phyloP scores from a whole-genome alignment of 257 asterid genomes.

The Osmanthus fragrans region DNA sequence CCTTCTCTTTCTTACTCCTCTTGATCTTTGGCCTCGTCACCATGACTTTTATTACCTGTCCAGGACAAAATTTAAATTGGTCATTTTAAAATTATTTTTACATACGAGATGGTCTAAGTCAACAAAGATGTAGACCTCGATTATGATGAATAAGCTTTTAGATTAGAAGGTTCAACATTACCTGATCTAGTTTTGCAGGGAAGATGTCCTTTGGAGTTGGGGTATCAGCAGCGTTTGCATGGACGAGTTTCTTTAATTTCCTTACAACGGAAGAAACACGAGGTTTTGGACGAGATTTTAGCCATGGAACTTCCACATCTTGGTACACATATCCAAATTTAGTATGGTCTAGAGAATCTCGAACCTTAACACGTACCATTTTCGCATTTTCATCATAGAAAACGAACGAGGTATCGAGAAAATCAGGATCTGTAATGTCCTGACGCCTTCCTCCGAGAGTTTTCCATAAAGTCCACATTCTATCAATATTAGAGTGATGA shows the following conservation, averaged over 20 bases:
- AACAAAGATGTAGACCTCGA: not conserved
- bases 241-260: conserved; percentile 45
- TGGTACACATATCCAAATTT: conserved; percentile 66
- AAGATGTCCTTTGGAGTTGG: conserved; percentile 30
- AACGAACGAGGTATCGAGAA: conserved; percentile 50
- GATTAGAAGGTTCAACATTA: not conserved
- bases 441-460: conserved; percentile 61
- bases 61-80: not conserved
- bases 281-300: conserved; percentile 52
- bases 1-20: conserved; percentile 65
- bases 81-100: no score
- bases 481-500: conserved; percentile 72
- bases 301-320: conserved; percentile 60
- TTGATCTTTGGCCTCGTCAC: conserved; percentile 71
- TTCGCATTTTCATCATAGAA: conserved; percentile 79
- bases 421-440: conserved; percentile 65
- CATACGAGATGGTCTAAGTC: no score
- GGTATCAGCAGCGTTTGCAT: conserved; percentile 49
- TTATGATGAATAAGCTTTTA: no score
- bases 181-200: conserved; percentile 54
- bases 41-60: conserved; percentile 40
- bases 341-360: conserved; percentile 57
- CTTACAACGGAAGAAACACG: conserved; percentile 37
- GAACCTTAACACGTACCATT: conserved; percentile 67
- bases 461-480: conserved; percentile 80